These are phyloP conservation scores for Penicillium sp. DNA, from an alignment of 2,329 filamentous ascomycete species.

Conservation along the genomic window DNA sequence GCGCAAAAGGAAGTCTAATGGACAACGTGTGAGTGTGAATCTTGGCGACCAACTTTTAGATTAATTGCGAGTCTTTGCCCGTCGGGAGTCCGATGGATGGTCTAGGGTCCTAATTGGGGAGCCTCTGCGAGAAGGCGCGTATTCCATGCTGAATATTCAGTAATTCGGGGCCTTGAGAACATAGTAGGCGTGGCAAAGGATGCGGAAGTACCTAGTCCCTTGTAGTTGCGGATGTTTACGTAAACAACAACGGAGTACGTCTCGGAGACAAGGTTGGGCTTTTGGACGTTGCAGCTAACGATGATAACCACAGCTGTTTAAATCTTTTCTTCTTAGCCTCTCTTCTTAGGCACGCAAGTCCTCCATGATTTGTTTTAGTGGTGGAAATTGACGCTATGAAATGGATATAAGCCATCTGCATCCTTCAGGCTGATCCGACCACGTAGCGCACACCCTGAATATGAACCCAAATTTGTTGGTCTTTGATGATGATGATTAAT, in stretches of 20 bases:
- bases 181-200: neutral
- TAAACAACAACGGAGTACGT: constrained; percentile 1
- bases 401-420: neutral
- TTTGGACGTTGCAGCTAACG: neutral
- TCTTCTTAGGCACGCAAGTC: neutral
- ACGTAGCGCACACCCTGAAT: neutral
- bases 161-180: constrained; percentile 1
- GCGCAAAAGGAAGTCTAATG: neutral
- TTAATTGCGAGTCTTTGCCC: constrained; percentile 9
- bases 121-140: neutral
- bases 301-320: neutral
- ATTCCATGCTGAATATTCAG: neutral
- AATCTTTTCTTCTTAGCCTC: neutral
- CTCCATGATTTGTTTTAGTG: neutral
- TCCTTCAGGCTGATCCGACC: constrained; percentile 1
- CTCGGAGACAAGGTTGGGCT: constrained; percentile 2
- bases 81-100: constrained; percentile 14
- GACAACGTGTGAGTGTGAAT: constrained; percentile 7
- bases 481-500: neutral
- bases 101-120: neutral
- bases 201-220: constrained; percentile 1
- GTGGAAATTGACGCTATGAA: constrained; percentile 1
- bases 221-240: constrained; percentile 2
- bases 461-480: neutral
- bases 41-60: constrained; percentile 5